Base-by-base conservation (phyloP, 768 basidiomycete genomes). In the Agaricus blazei region DNA sequence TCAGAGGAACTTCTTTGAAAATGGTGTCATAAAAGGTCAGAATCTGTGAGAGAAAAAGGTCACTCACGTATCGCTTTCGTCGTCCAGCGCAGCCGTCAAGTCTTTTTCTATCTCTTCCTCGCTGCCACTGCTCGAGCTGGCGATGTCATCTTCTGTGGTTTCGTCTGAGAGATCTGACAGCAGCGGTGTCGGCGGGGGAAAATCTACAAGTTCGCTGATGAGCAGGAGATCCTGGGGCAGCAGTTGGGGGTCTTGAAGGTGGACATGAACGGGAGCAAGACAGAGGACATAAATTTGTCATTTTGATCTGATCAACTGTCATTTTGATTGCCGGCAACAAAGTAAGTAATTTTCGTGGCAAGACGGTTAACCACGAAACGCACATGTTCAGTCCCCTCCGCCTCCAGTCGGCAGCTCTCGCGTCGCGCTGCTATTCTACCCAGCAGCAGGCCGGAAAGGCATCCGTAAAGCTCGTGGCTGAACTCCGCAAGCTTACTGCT, bases 401-500 rank as follows among this genome's bases (percentile, higher is more conserved):
- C 19, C 31, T 36, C 31, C 54, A 44, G 23, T 37, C 31, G 11
- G 2, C 34, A 9, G 12, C 40, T 19, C 19, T 56, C 29, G 40
- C 26, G 29, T 26, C 34, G 31, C 48, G 41, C 34, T 44, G 31
- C 48, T 88, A 87, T 67, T 85, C 87, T 14, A 79, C 84, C 4
- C 54, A 68, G 24, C 41, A 68, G 24, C 41, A 65, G 23, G 59
- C 71, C 3, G 62, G 70, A 52, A 91, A 87, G 65, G 75, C 86
- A 0, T 79, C 88, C 11, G 67, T 92, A 31, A 83, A 86, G 52
- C 84, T 95, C 53, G 85, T 98, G 60, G 88, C 90, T 1, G 84
- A 93, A 68, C 81, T 98, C 41, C 84, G 96, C 60, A 90, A 89
- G 68, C 76, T 78, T 62, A 88, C 80, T 44, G 83, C 85, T 47